phyloP scores from a whole-genome alignment of 495 filamentous ascomycete genomes.

The Podospora sp. region DNA sequence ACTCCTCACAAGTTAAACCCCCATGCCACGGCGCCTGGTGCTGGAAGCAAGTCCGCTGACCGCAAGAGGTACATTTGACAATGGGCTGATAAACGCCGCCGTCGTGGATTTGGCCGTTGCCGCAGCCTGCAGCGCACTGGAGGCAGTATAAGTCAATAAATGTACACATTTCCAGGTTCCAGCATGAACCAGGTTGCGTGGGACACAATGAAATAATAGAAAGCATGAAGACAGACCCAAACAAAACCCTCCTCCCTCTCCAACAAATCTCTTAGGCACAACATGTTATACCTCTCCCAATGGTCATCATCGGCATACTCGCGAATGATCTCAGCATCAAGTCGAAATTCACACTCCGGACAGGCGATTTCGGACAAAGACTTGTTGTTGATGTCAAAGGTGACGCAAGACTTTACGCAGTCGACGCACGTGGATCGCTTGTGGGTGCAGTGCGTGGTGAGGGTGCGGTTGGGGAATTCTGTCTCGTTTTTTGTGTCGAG shows the following conservation, averaged over 20 bases:
- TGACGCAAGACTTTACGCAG: conserved; percentile 11
- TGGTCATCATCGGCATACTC: conserved; percentile 13
- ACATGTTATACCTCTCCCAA: conserved; percentile 5
- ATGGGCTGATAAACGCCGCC: conserved; percentile 39
- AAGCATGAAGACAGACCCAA: conserved; percentile 19
- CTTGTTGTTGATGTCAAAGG: neutral
- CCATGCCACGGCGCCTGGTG: conserved; percentile 44
- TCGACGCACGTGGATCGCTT: conserved; percentile 3
- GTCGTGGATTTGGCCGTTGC: conserved; percentile 43
- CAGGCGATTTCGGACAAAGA: conserved; percentile 8
- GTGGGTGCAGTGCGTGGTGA: conserved; percentile 15
- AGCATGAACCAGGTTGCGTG: no score
- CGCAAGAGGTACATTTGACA: conserved; percentile 39
- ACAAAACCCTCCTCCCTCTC: conserved; percentile 18
- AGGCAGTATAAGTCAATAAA: neutral
- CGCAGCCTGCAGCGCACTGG: conserved; percentile 24
- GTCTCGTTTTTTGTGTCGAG: conserved; percentile 3
- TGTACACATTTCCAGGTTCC: no score
- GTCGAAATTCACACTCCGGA: conserved; percentile 9
- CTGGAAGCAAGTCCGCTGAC: conserved; percentile 39
- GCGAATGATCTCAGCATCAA: neutral
- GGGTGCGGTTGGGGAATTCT: neutral
- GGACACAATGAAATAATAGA: no score
- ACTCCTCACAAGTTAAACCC: conserved; percentile 43
- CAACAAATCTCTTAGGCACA: neutral